Percentiles rank a stretch among this genome's conserved stretches.
phyloP scores from a whole-genome alignment of 208 protist species.

The Eutreptiella sp. region DNA sequence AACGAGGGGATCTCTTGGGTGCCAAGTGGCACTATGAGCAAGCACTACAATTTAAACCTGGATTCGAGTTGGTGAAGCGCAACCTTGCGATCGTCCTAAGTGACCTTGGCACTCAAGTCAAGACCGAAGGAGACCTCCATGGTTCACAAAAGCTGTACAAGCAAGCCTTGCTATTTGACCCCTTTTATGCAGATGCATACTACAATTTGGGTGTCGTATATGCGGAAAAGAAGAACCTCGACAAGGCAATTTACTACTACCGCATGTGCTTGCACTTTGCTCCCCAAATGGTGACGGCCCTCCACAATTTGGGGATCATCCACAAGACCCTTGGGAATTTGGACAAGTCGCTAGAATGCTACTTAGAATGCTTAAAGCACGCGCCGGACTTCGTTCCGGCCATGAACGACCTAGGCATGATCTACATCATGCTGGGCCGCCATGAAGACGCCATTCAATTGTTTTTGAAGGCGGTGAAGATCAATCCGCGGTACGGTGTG shows the following conservation, averaged over 20 bases:
- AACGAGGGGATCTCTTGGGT: constrained; percentile 32
- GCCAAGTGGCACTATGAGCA: constrained; percentile 26
- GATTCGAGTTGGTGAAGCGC: constrained; percentile 23
- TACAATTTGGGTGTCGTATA: constrained; percentile 49
- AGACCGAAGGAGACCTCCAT: constrained; percentile 27
- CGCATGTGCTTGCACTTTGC: constrained; percentile 44
- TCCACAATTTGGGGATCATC: constrained; percentile 46
- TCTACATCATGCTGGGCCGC: constrained; percentile 18
- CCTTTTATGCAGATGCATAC: constrained; percentile 38
- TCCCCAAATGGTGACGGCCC: constrained; percentile 35
- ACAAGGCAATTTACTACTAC: constrained; percentile 37
- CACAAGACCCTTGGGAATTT: constrained; percentile 40
- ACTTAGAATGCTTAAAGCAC: constrained; percentile 23
- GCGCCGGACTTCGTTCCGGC: constrained; percentile 37
- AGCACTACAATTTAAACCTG: constrained; percentile 34
- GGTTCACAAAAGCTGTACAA: constrained; percentile 29
- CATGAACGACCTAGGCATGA: constrained; percentile 43
- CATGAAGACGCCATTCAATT: constrained; percentile 18
- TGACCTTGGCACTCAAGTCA: constrained; percentile 39
- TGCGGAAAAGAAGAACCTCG: constrained; percentile 1
- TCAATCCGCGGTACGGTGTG: constrained; percentile 31
- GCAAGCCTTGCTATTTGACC: constrained; percentile 33
- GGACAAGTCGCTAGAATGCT: constrained; percentile 37
- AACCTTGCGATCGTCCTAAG: constrained; percentile 39
- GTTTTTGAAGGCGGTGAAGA: constrained; percentile 12